A percentile compares a stretch with the other conserved stretches of the same genome.
Conservation (phyloP, 176 grass and related monocot species). For the Eleusine indica region DNA sequence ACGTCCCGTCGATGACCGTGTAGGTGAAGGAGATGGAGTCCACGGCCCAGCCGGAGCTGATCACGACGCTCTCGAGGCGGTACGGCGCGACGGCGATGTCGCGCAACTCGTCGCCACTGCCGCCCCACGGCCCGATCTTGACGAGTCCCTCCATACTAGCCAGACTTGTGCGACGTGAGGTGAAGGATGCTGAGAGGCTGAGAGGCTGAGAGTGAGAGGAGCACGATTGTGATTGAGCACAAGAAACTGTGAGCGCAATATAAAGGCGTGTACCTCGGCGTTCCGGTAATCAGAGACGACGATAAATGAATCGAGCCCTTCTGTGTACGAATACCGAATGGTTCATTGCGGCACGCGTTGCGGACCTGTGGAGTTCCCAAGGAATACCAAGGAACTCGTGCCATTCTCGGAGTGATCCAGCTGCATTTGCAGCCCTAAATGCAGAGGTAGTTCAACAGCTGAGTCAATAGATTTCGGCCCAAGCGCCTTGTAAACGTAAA, state of each 20-base stretch:
- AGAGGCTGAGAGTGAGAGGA: not conserved
- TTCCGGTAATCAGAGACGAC: too few relatives aligned
- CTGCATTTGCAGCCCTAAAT: too few relatives aligned
- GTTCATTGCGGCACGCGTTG: too few relatives aligned
- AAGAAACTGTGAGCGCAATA: too few relatives aligned
- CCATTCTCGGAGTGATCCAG: not conserved
- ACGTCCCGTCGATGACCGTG: slow-evolving; percentile 1
- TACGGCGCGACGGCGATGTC: slow-evolving; percentile 12
- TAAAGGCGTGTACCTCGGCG: too few relatives aligned
- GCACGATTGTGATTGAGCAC: not conserved
- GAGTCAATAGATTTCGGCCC: too few relatives aligned
- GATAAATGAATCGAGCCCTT: not conserved
- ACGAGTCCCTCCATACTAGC: slow-evolving; percentile 15
- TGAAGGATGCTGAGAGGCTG: too few relatives aligned
- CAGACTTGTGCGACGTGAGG: not conserved
- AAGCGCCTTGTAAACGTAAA: too few relatives aligned
- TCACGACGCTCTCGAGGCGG: slow-evolving; percentile 4
- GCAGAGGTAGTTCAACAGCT: too few relatives aligned
- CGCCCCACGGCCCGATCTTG: slow-evolving; percentile 26
- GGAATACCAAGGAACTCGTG: not conserved
- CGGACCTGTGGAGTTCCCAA: not conserved
- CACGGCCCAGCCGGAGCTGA: not conserved
- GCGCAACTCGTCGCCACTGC: not conserved
- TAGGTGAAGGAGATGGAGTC: slow-evolving; percentile 30
- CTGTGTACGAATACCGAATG: not conserved